phyloP scores from a whole-genome alignment of 2,329 filamentous ascomycete genomes.

The Tothia fuscella region DNA sequence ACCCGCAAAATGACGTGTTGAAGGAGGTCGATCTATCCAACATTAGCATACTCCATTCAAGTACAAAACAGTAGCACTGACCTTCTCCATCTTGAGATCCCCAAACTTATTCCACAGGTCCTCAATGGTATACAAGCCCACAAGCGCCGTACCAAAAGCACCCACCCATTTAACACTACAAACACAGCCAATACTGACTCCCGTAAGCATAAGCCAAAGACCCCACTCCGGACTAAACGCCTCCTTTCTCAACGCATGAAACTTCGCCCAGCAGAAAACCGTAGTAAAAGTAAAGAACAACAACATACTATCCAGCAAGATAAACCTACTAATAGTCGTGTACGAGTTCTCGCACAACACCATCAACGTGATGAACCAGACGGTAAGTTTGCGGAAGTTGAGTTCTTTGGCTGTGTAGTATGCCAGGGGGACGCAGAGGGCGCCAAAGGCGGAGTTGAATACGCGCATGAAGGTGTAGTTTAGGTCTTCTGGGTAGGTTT shows the following conservation, averaged over 20 bases:
- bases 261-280: constrained; percentile 92
- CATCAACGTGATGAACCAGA: constrained; percentile 94
- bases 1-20: constrained; percentile 72
- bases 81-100: constrained; percentile 78
- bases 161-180: constrained; percentile 98
- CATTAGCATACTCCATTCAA: constrained; percentile 14
- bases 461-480: constrained; percentile 98
- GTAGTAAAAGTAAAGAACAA: constrained; percentile 98
- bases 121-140: constrained; percentile 90
- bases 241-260: constrained; percentile 75
- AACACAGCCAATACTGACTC: constrained; percentile 91
- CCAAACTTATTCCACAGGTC: constrained; percentile 98
- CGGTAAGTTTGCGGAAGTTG: constrained; percentile 70
- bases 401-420: constrained; percentile 92
- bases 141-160: constrained; percentile 86
- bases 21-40: constrained; percentile 47
- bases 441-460: constrained; percentile 93
- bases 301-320: constrained; percentile 96
- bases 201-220: constrained; percentile 85
- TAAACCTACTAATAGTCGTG: constrained; percentile 96
- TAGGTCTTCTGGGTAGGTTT: constrained; percentile 83
- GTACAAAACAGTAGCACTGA: constrained; percentile 28
- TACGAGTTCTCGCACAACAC: constrained; percentile 99
- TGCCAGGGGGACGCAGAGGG: constrained; percentile 80
- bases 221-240: constrained; percentile 91